Percentiles rank a stretch among this genome's conserved stretches.
Conservation (phyloP, 805 yeast species). For the Dipodascopsis uninucleata region DNA sequence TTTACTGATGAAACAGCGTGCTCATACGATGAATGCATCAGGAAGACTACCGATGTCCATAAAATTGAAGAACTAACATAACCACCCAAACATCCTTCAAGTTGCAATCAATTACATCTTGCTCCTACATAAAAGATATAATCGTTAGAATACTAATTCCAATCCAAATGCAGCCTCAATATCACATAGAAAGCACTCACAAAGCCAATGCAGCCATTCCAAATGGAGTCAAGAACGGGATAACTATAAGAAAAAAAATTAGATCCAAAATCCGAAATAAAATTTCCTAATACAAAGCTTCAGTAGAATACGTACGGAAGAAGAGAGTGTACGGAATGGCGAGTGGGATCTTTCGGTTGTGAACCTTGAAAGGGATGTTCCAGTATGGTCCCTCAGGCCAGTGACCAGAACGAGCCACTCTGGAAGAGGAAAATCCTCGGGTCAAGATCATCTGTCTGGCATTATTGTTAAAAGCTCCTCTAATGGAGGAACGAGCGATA, state of each 20-base stretch:
- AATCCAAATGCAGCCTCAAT: background rate
- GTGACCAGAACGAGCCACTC: conserved; percentile 44
- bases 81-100: background rate
- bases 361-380: conserved; percentile 91
- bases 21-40: no score
- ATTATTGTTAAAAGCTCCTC: conserved; percentile 9
- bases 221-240: conserved; percentile 27
- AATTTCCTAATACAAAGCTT: no score
- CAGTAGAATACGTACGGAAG: conserved; percentile 21
- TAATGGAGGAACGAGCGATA: conserved; percentile 16
- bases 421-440: conserved; percentile 37
- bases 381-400: conserved; percentile 81
- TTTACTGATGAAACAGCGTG: no score
- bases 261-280: background rate
- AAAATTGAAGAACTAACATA: background rate
- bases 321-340: conserved; percentile 21
- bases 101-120: conserved; percentile 11
- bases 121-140: conserved; percentile 11
- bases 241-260: conserved; percentile 7
- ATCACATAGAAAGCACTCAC: conserved; percentile 8
- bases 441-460: conserved; percentile 24
- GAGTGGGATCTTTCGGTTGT: conserved; percentile 63
- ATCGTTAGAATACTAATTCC: background rate
- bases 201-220: conserved; percentile 26
- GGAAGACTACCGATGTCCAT: no score